Percentiles rank a stretch among this genome's conserved stretches.
phyloP scores from a whole-genome alignment of 306 rosid genomes.

The Fagus sylvatica region DNA sequence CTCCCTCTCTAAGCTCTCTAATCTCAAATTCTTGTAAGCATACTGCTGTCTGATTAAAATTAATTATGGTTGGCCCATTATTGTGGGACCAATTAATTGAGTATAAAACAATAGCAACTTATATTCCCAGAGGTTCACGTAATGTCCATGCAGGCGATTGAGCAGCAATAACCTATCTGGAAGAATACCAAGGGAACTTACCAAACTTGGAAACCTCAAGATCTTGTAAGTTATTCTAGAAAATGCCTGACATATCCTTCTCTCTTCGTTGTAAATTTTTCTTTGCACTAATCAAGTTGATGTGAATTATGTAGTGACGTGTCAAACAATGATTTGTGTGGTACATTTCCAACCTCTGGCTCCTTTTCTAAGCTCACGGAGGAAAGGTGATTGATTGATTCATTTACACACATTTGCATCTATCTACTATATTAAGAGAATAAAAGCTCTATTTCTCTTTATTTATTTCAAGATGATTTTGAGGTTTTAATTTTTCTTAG shows the following conservation, averaged over 20 bases:
- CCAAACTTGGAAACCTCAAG: slow-evolving; percentile 69
- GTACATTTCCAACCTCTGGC: slow-evolving; percentile 73
- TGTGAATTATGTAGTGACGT: slow-evolving; percentile 52
- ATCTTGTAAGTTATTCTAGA: slow-evolving; percentile 46
- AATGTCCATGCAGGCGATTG: slow-evolving; percentile 56
- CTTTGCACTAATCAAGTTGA: background rate
- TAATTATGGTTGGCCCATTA: background rate
- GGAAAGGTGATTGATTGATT: slow-evolving; percentile 46
- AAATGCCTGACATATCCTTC: background rate
- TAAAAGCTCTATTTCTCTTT: background rate
- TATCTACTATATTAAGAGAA: background rate
- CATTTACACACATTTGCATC: background rate
- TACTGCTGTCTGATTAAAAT: background rate
- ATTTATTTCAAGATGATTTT: background rate
- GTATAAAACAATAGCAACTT: background rate
- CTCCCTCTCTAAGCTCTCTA: slow-evolving; percentile 65
- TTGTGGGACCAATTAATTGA: background rate
- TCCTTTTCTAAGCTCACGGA: slow-evolving; percentile 72
- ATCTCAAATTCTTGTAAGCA: slow-evolving; percentile 74
- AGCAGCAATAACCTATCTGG: slow-evolving; percentile 71
- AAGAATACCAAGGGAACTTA: slow-evolving; percentile 71
- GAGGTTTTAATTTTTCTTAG: background rate
- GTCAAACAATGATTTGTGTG: slow-evolving; percentile 75
- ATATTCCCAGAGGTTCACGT: background rate
- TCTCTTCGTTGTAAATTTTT: background rate